Evolutionary conservation across 2,329 filamentous ascomycete genomes (phyloP).

Genomic region (Fusarium verticillioides): DNA sequence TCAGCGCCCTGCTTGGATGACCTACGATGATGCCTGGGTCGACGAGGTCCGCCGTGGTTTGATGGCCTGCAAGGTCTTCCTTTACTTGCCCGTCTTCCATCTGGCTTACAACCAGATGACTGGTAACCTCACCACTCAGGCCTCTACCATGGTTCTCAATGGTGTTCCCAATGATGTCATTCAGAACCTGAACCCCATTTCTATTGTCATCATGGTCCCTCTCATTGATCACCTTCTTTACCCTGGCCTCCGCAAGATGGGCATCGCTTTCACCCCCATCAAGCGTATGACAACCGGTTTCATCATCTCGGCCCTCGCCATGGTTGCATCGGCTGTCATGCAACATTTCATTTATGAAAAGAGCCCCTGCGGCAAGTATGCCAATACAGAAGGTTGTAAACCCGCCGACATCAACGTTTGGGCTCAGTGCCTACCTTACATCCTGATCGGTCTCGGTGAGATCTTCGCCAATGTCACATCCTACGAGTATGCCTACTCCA

Average conservation of each 20-base stretch:
- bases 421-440: constrained; percentile 64
- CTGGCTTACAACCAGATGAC: constrained; percentile 70
- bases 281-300: constrained; percentile 80
- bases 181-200: constrained; percentile 79
- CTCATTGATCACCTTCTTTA: constrained; percentile 77
- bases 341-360: constrained; percentile 72
- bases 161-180: constrained; percentile 83
- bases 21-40: constrained; percentile 85
- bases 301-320: constrained; percentile 70
- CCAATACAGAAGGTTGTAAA: constrained; percentile 48
- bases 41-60: constrained; percentile 79
- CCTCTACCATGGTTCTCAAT: constrained; percentile 72
- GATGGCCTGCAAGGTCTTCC: constrained; percentile 75
- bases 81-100: constrained; percentile 75
- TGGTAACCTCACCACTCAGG: constrained; percentile 71
- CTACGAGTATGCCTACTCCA: constrained; percentile 81
- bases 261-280: constrained; percentile 77
- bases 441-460: constrained; percentile 63
- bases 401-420: constrained; percentile 73
- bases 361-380: constrained; percentile 68
- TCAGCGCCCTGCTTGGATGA: constrained; percentile 77
- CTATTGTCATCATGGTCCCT: constrained; percentile 80
- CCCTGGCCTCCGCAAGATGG: constrained; percentile 71
- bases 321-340: constrained; percentile 67
- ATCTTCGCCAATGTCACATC: constrained; percentile 68